These are phyloP conservation scores for Apiotrichum gracile DNA, from an alignment of 1,284 basidiomycete species.

Conservation along the genomic window DNA sequence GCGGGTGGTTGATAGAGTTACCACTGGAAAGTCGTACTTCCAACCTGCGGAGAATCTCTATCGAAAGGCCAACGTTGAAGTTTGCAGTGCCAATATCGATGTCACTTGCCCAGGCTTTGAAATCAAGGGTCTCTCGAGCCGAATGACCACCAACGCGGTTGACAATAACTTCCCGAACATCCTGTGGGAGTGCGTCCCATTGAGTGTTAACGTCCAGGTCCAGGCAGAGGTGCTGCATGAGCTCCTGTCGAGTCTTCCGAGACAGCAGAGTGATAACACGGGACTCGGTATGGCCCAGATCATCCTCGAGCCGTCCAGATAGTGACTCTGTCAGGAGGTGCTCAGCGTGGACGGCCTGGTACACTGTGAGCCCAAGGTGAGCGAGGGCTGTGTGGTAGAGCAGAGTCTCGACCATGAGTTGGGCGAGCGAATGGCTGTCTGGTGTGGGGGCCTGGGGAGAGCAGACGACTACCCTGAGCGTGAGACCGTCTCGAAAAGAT, in stretches of 20 bases:
- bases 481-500: neutral
- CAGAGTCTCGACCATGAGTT: slow-evolving; percentile 1
- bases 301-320: neutral
- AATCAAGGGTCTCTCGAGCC: neutral
- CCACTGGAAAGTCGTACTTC: neutral
- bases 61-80: neutral
- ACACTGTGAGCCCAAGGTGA: slow-evolving; percentile 11
- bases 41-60: neutral
- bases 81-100: slow-evolving; percentile 1
- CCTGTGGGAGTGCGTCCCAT: slow-evolving; percentile 4
- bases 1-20: neutral
- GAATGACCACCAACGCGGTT: slow-evolving; percentile 2
- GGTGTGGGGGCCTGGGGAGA: neutral
- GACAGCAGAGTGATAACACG: neutral
- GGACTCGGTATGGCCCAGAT: neutral
- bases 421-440: neutral
- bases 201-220: slow-evolving; percentile 6
- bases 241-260: slow-evolving; percentile 1
- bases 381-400: slow-evolving; percentile 1
- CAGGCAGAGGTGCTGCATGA: slow-evolving; percentile 4
- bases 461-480: slow-evolving; percentile 1
- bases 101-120: neutral
- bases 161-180: slow-evolving; percentile 3
- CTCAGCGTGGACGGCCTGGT: slow-evolving; percentile 2
- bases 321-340: neutral